Conservation (phyloP, 192 early-diverging fungal species). For the Coemansia erecta region DNA sequence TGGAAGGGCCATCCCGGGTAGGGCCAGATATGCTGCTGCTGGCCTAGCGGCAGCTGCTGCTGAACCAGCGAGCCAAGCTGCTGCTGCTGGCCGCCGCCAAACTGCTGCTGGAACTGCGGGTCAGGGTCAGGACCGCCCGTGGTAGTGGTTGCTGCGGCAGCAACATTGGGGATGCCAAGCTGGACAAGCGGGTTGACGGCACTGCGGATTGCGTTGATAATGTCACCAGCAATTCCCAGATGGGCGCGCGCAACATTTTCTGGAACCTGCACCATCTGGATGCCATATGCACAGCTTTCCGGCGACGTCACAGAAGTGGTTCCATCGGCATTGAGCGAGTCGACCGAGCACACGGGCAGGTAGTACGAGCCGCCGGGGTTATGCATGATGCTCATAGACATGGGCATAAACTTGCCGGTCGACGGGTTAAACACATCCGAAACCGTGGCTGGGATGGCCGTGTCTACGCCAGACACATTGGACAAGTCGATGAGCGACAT, state of each 20-base stretch:
- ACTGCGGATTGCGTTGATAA: not conserved
- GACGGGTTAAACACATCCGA: constrained; percentile 18
- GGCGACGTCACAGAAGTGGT: not conserved
- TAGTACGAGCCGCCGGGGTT: constrained; percentile 14
- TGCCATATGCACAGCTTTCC: constrained; percentile 8
- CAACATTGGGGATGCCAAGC: not conserved
- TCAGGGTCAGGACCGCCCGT: not conserved
- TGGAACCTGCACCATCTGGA: constrained; percentile 8
- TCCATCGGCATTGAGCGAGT: constrained; percentile 13
- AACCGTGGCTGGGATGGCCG: constrained; percentile 12
- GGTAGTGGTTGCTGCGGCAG: not conserved
- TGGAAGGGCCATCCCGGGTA: no score
- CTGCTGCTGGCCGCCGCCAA: no score
- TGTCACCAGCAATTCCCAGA: not conserved
- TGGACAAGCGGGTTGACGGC: not conserved
- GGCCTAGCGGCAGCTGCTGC: no score
- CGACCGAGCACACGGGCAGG: constrained; percentile 31
- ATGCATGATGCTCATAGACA: constrained; percentile 19
- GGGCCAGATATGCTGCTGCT: no score
- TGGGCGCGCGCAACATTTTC: not conserved
- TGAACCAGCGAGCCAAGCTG: no score
- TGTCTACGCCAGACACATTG: constrained; percentile 4
- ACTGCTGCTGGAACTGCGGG: no score
- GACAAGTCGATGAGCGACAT: constrained; percentile 20
- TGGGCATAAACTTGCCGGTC: constrained; percentile 21